Conservation (phyloP, 306 rosid species). For the Heteromeles arbutifolia region DNA sequence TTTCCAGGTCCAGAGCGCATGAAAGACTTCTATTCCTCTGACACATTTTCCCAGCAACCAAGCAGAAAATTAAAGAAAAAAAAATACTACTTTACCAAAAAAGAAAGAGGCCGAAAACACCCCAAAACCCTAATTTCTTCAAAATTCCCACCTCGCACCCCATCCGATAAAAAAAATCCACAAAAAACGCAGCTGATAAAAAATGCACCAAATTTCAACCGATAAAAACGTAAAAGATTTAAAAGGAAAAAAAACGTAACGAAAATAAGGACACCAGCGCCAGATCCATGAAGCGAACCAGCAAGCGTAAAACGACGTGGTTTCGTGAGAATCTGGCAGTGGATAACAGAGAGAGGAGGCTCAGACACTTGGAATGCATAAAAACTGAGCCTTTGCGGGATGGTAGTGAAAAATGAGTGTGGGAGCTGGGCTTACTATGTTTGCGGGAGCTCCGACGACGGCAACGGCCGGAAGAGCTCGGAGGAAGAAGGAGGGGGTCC, state of each 20-base stretch:
- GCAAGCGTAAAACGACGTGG: conserved; percentile 7
- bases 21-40: conserved; percentile 2
- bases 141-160: background rate
- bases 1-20: background rate
- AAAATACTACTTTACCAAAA: background rate
- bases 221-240: background rate
- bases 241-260: background rate
- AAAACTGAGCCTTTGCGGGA: background rate
- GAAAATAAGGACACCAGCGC: background rate
- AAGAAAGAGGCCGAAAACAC: background rate
- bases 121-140: conserved; percentile 5
- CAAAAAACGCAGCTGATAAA: background rate
- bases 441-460: conserved; percentile 34
- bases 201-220: background rate
- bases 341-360: background rate
- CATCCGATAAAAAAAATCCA: background rate
- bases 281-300: conserved; percentile 28
- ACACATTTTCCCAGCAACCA: background rate
- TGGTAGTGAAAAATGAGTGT: background rate
- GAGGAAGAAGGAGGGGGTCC: background rate
- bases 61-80: background rate
- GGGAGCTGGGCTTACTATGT: conserved; percentile 35
- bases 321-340: conserved; percentile 3
- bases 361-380: conserved; percentile 5
- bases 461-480: conserved; percentile 20